A percentile compares a stretch with the other conserved stretches of the same genome.
phyloP scores from a whole-genome alignment of 2,329 filamentous ascomycete genomes.

The Arthrobotrys pseudoclavata region DNA sequence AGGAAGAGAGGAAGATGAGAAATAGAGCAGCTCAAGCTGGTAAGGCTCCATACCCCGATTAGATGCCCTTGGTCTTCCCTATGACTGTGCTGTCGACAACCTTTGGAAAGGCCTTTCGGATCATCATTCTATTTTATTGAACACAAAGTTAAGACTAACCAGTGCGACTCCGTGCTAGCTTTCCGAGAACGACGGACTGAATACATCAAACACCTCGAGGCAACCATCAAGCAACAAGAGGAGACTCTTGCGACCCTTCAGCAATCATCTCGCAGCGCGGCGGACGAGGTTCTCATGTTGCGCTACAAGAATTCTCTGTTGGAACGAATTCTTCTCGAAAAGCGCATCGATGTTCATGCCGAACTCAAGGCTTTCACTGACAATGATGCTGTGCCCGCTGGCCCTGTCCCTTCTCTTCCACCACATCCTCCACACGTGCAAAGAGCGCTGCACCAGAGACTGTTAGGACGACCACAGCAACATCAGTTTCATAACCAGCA shows the following conservation, averaged over 20 bases:
- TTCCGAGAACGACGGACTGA: slow-evolving; percentile 97
- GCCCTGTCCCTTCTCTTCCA: slow-evolving; percentile 66
- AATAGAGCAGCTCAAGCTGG: slow-evolving; percentile 96
- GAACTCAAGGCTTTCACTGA: slow-evolving; percentile 94
- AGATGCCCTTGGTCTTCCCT: slow-evolving; percentile 8
- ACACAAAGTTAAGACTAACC: slow-evolving; percentile 35
- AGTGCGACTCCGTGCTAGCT: slow-evolving; percentile 65
- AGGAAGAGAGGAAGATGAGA: slow-evolving; percentile 96
- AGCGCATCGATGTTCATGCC: slow-evolving; percentile 97
- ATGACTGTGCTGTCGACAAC: slow-evolving; percentile 21
- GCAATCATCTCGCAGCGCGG: slow-evolving; percentile 91
- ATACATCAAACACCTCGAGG: slow-evolving; percentile 99
- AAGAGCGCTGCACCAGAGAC: slow-evolving; percentile 51
- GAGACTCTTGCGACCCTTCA: slow-evolving; percentile 92
- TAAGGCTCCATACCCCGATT: slow-evolving; percentile 49
- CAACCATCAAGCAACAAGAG: slow-evolving; percentile 96
- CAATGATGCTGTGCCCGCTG: slow-evolving; percentile 74
- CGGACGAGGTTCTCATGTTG: slow-evolving; percentile 97
- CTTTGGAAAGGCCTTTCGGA: slow-evolving; percentile 27
- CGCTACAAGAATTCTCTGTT: slow-evolving; percentile 98
- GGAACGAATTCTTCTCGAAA: slow-evolving; percentile 94
- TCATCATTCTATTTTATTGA: slow-evolving; percentile 24
- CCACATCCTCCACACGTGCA: slow-evolving; percentile 65
- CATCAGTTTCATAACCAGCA: slow-evolving; percentile 56
- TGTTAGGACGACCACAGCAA: slow-evolving; percentile 45